phyloP scores from a whole-genome alignment of 352 stramenopile species.

The Phytophthora hibernalis region DNA sequence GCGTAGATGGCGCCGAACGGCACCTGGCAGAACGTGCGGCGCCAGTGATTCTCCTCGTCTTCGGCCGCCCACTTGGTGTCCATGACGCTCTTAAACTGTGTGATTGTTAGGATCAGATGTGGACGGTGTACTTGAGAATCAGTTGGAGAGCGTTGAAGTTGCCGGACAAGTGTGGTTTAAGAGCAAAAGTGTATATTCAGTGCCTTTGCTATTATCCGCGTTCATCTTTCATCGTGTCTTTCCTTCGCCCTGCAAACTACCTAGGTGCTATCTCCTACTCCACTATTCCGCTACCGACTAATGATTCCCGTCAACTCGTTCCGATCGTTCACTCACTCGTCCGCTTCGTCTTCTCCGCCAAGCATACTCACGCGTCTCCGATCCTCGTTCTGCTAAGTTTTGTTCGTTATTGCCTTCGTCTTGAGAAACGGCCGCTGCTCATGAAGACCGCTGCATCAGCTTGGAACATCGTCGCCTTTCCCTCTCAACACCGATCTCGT shows the following conservation, averaged over 20 bases:
- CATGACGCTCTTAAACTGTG: constrained; percentile 30
- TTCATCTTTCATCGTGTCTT: constrained; percentile 8
- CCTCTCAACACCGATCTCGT: constrained; percentile 13
- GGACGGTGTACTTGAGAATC: not conserved
- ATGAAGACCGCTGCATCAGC: constrained; percentile 6
- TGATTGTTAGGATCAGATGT: constrained; percentile 1
- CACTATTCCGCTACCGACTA: constrained; percentile 53
- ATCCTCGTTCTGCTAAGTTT: constrained; percentile 29
- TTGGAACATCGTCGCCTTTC: constrained; percentile 12
- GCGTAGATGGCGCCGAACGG: constrained; percentile 82
- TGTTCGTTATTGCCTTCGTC: constrained; percentile 23
- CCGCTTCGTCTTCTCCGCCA: constrained; percentile 15
- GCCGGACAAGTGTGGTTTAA: constrained; percentile 1
- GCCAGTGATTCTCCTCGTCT: constrained; percentile 86
- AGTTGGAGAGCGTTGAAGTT: constrained; percentile 28
- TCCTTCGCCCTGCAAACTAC: constrained; percentile 38
- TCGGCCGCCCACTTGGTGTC: constrained; percentile 37
- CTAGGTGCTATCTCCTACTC: constrained; percentile 44
- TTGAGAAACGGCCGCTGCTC: constrained; percentile 16
- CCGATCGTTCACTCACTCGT: constrained; percentile 7
- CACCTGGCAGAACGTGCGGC: constrained; percentile 89
- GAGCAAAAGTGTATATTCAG: constrained; percentile 18
- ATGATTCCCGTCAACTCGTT: constrained; percentile 22
- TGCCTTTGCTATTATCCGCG: not conserved
- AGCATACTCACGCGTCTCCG: constrained; percentile 24